Evolutionary conservation across 1,284 basidiomycete species (phyloP).

Genomic region (Ganoderma multipileum): DNA sequence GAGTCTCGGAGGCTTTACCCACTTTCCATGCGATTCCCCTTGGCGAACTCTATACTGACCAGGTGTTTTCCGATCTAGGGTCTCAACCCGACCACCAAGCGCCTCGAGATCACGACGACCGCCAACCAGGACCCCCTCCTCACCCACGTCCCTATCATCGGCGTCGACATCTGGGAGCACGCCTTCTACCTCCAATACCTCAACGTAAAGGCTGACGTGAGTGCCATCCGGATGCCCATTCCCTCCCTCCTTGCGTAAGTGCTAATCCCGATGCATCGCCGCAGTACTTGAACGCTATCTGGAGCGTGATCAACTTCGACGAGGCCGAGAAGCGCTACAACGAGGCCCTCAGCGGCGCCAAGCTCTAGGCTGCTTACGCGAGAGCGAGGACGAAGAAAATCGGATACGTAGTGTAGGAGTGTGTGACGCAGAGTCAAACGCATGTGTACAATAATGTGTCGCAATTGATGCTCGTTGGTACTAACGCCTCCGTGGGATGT

Average conservation of each 20-base stretch:
- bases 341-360: slow-evolving; percentile 48
- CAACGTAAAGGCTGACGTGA: slow-evolving; percentile 75
- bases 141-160: slow-evolving; percentile 79
- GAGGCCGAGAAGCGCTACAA: slow-evolving; percentile 76
- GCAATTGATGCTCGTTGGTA: slow-evolving; percentile 18
- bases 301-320: slow-evolving; percentile 84
- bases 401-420: slow-evolving; percentile 18
- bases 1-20: neutral
- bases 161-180: slow-evolving; percentile 91
- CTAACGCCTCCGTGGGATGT: neutral
- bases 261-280: slow-evolving; percentile 3
- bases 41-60: neutral
- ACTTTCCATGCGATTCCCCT: slow-evolving; percentile 1
- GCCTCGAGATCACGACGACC: slow-evolving; percentile 80
- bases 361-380: slow-evolving; percentile 21
- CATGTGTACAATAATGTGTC: slow-evolving; percentile 27
- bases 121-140: slow-evolving; percentile 92
- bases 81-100: slow-evolving; percentile 64
- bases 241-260: neutral
- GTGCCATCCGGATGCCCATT: slow-evolving; percentile 37
- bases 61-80: slow-evolving; percentile 51
- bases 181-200: slow-evolving; percentile 83
- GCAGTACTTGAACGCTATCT: slow-evolving; percentile 83
- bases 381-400: slow-evolving; percentile 8
- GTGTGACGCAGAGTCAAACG: slow-evolving; percentile 17